Base-by-base conservation (phyloP, 768 basidiomycete species). In the Auricularia sp. region DNA sequence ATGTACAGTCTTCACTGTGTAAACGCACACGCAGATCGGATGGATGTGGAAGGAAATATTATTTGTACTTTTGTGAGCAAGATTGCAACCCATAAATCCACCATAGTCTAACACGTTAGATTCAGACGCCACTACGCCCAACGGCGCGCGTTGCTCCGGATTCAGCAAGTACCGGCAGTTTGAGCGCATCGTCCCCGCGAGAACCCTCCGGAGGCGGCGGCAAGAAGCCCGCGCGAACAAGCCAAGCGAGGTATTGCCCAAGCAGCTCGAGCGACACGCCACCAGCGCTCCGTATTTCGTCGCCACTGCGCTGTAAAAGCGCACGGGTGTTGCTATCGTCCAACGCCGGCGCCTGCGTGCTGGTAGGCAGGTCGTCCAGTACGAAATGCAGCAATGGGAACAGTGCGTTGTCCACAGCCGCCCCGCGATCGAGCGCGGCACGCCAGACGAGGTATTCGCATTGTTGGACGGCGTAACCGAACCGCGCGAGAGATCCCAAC, bases 371-470 rank as follows among this genome's bases (percentile, higher is more conserved):
- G 74, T 99, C 97, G 72, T 98, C 97, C 36, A 99, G 79, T 33
- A 98, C 97, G 69, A 98, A 98, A 75, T 99, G 96, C 18, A 99
- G 83, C 10, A 99, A 79, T 2, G 97, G 97, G 84, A 95, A 98
- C 54, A 99, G 81, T 1, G 97, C 97, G 68, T 99, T 98, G 74
- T 98, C 96, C 73, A 95, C 91, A 7, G 83, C 85, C 58, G 96
- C 96, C 73, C 98, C 96, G 69, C 89, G 90, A 74, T 99, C 97
- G 66, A 99, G 84, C 72, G 86, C 87, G 21, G 88, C 84, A 44
- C 97, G 83, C 97, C 97, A 99, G 3, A 85, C 77, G 64, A 98
- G 76, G 76, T 99, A 99, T 71, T 97, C 95, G 72, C 89, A 90
- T 67, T 83, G 82, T 67, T 82, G 75, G 5, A 88, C 88, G 16